These are phyloP conservation scores for Metschnikowia cerradonensis DNA, from an alignment of 805 yeast species.

Conservation along the genomic window DNA sequence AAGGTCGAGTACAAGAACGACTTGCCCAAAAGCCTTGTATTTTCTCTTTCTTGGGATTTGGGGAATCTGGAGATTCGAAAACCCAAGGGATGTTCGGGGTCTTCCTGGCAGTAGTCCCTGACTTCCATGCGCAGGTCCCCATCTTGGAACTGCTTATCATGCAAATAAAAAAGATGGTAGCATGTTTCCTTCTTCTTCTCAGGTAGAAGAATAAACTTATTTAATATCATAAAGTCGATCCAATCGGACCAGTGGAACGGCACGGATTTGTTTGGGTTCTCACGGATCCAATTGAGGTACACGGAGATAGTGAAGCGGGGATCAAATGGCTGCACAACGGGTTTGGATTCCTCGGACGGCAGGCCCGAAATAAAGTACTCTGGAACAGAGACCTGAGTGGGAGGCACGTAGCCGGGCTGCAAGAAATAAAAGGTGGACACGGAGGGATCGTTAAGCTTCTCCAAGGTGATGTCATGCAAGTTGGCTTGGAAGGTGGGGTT, in stretches of 20 bases:
- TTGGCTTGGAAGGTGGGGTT: background rate
- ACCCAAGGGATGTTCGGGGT: constrained; percentile 19
- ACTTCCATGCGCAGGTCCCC: constrained; percentile 4
- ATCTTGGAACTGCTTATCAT: constrained; percentile 6
- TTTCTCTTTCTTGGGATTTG: constrained; percentile 23
- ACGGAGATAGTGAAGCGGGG: constrained; percentile 22
- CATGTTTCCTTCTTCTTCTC: constrained; percentile 16
- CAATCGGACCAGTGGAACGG: constrained; percentile 22
- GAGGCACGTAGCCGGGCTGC: constrained; percentile 7
- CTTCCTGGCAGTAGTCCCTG: constrained; percentile 21
- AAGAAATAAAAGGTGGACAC: constrained; percentile 5
- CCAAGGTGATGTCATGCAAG: background rate
- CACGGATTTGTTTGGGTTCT: constrained; percentile 8
- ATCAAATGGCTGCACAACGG: constrained; percentile 16
- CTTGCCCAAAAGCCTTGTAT: constrained; percentile 27
- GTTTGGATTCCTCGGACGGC: background rate
- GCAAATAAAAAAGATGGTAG: constrained; percentile 18
- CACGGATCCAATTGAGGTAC: constrained; percentile 13
- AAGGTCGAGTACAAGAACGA: constrained; percentile 25
- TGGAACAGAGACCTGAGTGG: constrained; percentile 7
- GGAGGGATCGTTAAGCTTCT: constrained; percentile 6
- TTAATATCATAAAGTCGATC: constrained; percentile 11
- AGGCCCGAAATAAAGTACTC: background rate
- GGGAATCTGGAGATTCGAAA: constrained; percentile 18
- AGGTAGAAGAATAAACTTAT: constrained; percentile 12